These are phyloP conservation scores for Colletotrichum sp. DNA, from an alignment of 2,329 filamentous ascomycete genomes.

Conservation along the genomic window DNA sequence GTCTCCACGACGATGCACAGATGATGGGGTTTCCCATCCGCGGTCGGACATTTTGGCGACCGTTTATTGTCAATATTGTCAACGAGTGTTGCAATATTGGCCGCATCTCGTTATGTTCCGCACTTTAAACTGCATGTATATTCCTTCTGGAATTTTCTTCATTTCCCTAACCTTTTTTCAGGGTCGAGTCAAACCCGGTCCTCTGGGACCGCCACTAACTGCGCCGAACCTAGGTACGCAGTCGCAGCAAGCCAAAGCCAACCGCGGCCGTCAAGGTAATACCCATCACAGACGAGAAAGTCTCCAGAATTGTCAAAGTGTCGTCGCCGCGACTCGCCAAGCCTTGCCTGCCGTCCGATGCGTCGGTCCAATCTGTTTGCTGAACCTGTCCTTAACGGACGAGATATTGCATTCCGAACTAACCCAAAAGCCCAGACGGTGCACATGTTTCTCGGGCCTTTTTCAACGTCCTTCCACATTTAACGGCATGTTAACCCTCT, in stretches of 20 bases:
- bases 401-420: not conserved
- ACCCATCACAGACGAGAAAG: not conserved
- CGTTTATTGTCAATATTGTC: constrained; percentile 3
- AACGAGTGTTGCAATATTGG: not conserved
- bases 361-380: not conserved
- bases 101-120: not conserved
- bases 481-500: not conserved
- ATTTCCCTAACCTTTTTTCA: not conserved
- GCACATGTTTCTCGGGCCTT: not conserved
- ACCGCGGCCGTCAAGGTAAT: not conserved
- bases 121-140: not conserved
- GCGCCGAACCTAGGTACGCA: not conserved
- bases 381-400: not conserved
- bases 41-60: not conserved
- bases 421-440: not conserved
- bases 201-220: not conserved
- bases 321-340: not conserved
- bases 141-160: not conserved
- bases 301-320: not conserved
- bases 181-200: not conserved
- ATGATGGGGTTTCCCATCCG: not conserved
- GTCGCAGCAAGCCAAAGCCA: not conserved
- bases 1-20: not conserved
- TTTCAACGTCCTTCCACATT: not conserved
- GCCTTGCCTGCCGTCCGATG: not conserved